Evolutionary conservation across 768 basidiomycete species (phyloP).

Genomic region (Auricularia auricula-judae): DNA sequence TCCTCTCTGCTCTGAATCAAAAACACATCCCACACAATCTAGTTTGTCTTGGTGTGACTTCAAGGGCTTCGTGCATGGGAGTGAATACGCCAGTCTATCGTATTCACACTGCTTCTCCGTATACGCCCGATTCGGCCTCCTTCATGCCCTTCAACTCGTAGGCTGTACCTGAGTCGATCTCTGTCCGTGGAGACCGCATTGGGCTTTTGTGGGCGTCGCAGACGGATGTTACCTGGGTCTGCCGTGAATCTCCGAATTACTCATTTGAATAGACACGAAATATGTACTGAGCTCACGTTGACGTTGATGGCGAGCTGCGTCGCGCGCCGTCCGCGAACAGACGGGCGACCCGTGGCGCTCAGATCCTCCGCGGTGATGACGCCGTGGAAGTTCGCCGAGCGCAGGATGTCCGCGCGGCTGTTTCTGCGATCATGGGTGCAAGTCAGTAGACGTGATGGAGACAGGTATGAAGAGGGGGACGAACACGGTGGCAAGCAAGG

Average conservation of each 20-base stretch:
- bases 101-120: neutral
- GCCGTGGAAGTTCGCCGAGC: neutral
- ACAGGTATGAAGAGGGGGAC: neutral
- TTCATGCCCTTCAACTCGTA: neutral
- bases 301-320: neutral
- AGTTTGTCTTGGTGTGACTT: too few species aligned
- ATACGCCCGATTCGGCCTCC: neutral
- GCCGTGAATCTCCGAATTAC: neutral
- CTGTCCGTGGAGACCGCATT: neutral
- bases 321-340: neutral
- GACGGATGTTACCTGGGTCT: neutral
- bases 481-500: slow-evolving; percentile 18
- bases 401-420: neutral
- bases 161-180: neutral
- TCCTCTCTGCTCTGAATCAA: neutral
- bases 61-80: too few species aligned
- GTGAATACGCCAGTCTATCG: neutral
- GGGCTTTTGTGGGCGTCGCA: neutral
- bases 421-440: neutral
- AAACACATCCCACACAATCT: neutral
- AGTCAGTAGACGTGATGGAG: neutral
- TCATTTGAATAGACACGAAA: too few species aligned
- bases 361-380: neutral
- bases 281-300: neutral
- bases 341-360: neutral